Percentiles rank a stretch among this genome's conserved stretches.
Conservation (phyloP, 164 flowering plant species). For the Saururus chinensis region DNA sequence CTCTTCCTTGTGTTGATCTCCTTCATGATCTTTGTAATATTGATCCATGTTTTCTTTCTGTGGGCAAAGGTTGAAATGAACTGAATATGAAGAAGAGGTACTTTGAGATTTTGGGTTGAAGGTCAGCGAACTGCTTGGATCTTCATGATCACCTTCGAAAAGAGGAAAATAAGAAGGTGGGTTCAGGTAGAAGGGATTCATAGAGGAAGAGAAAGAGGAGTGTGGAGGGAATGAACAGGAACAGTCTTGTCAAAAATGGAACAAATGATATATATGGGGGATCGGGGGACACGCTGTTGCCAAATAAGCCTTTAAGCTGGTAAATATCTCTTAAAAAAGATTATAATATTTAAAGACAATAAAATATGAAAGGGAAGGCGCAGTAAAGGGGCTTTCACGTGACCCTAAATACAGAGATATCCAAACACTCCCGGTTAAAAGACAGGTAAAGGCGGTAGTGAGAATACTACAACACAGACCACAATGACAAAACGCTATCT, state of each 20-base stretch:
- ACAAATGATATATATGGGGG: not conserved
- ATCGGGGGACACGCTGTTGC: not conserved
- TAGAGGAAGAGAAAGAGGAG: constrained; percentile 9
- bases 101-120: constrained; percentile 6
- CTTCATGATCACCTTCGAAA: constrained; percentile 20
- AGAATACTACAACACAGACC: not conserved
- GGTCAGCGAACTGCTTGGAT: constrained; percentile 7
- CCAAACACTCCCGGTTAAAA: constrained; percentile 1
- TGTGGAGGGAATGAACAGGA: not conserved
- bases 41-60: not conserved
- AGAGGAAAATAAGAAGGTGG: constrained; percentile 8
- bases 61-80: not conserved
- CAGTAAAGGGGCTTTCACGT: not conserved
- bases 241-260: not conserved
- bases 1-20: not conserved
- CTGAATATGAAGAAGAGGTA: not conserved
- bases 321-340: too few species aligned
- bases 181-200: constrained; percentile 21
- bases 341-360: too few species aligned
- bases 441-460: not conserved
- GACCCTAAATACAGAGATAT: not conserved
- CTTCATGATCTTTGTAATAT: not conserved
- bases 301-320: not conserved
- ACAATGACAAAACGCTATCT: not conserved
- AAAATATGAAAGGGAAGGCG: not conserved